phyloP scores from a whole-genome alignment of 352 stramenopile species.

The Phytophthora vignae region DNA sequence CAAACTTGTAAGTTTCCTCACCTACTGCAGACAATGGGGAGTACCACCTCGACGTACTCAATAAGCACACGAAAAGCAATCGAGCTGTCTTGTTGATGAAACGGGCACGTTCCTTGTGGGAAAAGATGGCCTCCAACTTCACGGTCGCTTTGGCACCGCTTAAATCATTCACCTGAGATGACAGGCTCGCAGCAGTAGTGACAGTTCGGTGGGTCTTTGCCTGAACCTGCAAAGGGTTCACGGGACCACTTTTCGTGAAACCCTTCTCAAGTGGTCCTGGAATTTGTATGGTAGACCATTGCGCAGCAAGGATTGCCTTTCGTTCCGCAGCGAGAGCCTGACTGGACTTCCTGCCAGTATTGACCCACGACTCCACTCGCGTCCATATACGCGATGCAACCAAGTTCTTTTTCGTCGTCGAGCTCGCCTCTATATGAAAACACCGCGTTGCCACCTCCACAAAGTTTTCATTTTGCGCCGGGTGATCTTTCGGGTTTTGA shows the following conservation, averaged over 20 bases:
- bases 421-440: not conserved
- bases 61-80: not conserved
- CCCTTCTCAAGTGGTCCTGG: not conserved
- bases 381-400: not conserved
- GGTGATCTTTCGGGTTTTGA: not conserved
- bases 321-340: not conserved
- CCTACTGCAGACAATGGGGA: not conserved
- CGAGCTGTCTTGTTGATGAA: not conserved
- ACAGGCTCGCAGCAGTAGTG: not conserved
- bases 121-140: not conserved
- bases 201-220: not conserved
- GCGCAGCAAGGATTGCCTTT: too few relatives aligned
- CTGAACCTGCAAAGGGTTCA: not conserved
- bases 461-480: not conserved
- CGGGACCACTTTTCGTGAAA: not conserved
- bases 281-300: not conserved
- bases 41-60: not conserved
- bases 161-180: not conserved
- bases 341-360: not conserved
- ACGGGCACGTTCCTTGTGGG: not conserved
- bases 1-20: not conserved
- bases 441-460: not conserved
- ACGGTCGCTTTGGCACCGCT: not conserved
- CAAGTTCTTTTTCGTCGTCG: not conserved
- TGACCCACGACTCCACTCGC: not conserved